Conservation (phyloP, 2,329 filamentous ascomycete species). For the Zymoseptoria brevis region DNA sequence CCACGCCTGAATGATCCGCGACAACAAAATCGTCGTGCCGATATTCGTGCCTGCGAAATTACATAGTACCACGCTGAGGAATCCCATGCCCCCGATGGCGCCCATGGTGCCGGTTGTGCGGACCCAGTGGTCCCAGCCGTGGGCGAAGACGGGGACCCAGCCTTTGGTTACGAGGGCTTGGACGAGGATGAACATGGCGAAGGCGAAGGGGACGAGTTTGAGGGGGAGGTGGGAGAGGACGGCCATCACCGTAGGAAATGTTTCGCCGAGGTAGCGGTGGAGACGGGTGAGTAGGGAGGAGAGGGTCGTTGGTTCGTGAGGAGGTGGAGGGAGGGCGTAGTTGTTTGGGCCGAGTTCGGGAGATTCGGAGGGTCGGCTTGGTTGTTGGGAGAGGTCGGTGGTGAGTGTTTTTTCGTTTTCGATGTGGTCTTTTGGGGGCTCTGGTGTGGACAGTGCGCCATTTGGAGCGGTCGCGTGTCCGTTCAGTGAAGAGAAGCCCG, state of each 20-base stretch:
- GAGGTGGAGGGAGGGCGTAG: not conserved
- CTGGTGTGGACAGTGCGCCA: not conserved
- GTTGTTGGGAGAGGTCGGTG: not conserved
- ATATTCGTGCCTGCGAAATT: slow-evolving; percentile 74
- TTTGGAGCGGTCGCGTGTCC: not conserved
- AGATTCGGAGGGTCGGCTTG: not conserved
- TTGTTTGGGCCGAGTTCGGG: not conserved
- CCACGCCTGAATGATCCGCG: slow-evolving; percentile 63
- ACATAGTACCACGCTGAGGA: slow-evolving; percentile 61
- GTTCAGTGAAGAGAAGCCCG: not conserved
- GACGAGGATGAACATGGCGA: slow-evolving; percentile 67
- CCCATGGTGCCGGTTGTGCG: slow-evolving; percentile 60
- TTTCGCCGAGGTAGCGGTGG: slow-evolving; percentile 57
- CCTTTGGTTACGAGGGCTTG: slow-evolving; percentile 65
- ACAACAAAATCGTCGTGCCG: slow-evolving; percentile 65
- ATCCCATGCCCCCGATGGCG: slow-evolving; percentile 63
- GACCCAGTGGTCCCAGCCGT: slow-evolving; percentile 69
- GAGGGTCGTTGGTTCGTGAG: slow-evolving; percentile 38
- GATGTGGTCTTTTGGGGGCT: not conserved
- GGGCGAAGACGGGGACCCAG: slow-evolving; percentile 65
- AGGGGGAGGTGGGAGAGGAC: slow-evolving; percentile 60
- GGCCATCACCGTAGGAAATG: slow-evolving; percentile 60
- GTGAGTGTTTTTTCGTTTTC: not conserved
- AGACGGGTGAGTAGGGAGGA: slow-evolving; percentile 40
- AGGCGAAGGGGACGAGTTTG: slow-evolving; percentile 61